These are phyloP conservation scores for Leersia perrieri DNA, from an alignment of 176 grass and related monocot genomes.

Conservation along the genomic window DNA sequence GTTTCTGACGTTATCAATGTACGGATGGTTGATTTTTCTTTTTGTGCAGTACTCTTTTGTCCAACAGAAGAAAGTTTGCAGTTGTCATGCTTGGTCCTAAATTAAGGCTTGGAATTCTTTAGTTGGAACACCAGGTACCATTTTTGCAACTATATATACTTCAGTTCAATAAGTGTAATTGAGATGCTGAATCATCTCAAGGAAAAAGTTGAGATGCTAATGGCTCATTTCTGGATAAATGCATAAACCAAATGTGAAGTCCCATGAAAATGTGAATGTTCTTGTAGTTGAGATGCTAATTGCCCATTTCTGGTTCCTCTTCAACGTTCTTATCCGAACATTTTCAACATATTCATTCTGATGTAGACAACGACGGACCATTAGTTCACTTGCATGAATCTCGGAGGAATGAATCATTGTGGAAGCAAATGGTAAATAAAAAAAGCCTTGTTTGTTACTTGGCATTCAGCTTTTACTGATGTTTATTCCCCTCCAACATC, in stretches of 20 bases:
- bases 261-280: too few species aligned
- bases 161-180: background rate
- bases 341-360: background rate
- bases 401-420: background rate
- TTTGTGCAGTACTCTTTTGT: background rate
- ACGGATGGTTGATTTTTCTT: background rate
- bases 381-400: background rate
- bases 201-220: background rate
- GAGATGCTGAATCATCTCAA: background rate
- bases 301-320: background rate
- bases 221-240: background rate
- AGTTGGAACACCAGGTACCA: background rate
- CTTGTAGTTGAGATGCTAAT: background rate
- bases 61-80: background rate
- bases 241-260: background rate
- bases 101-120: background rate
- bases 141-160: background rate
- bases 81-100: background rate
- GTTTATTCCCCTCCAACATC: background rate
- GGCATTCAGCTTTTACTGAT: background rate
- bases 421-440: background rate
- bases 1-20: background rate
- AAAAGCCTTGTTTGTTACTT: background rate
- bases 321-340: background rate
- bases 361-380: background rate